phyloP scores from a whole-genome alignment of 257 asterid species.

The Forsythia suspensa region DNA sequence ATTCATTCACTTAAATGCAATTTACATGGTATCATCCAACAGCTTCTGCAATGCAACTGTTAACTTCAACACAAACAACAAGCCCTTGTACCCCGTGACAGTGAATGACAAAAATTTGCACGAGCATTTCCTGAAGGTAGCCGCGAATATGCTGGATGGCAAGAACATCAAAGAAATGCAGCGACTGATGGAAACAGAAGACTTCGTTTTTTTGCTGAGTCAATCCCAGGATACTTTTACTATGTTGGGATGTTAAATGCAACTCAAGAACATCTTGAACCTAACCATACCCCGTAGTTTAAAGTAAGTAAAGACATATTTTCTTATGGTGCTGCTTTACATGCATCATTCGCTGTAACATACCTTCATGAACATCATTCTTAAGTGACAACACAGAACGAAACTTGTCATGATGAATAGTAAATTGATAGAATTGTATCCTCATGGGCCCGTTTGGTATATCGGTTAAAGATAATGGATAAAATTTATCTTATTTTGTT shows the following conservation, averaged over 20 bases:
- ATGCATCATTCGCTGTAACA: conserved; percentile 51
- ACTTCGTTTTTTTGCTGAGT: conserved; percentile 63
- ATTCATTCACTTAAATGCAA: background rate
- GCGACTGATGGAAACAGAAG: conserved; percentile 59
- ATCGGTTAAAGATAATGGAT: too few species aligned
- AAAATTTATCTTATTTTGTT: too few species aligned
- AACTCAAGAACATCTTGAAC: conserved; percentile 35
- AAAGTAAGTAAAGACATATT: conserved; percentile 57
- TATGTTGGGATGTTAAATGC: conserved; percentile 55
- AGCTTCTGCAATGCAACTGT: conserved; percentile 60
- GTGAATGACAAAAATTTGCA: conserved; percentile 47
- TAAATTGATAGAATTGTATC: conserved; percentile 10
- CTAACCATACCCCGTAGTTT: conserved; percentile 47
- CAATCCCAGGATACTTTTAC: conserved; percentile 56
- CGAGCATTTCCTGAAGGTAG: conserved; percentile 38
- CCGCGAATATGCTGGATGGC: conserved; percentile 40
- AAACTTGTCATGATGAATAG: conserved; percentile 44
- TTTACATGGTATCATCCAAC: conserved; percentile 48
- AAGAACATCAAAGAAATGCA: conserved; percentile 30
- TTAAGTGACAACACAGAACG: conserved; percentile 1
- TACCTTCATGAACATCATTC: conserved; percentile 42
- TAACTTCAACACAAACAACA: conserved; percentile 26
- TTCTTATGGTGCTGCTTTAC: conserved; percentile 70
- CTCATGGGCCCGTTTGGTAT: too few species aligned
- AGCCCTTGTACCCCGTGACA: conserved; percentile 58